Base-by-base conservation (phyloP, 139 green algal species). In the Tetradesmus obliquus region DNA sequence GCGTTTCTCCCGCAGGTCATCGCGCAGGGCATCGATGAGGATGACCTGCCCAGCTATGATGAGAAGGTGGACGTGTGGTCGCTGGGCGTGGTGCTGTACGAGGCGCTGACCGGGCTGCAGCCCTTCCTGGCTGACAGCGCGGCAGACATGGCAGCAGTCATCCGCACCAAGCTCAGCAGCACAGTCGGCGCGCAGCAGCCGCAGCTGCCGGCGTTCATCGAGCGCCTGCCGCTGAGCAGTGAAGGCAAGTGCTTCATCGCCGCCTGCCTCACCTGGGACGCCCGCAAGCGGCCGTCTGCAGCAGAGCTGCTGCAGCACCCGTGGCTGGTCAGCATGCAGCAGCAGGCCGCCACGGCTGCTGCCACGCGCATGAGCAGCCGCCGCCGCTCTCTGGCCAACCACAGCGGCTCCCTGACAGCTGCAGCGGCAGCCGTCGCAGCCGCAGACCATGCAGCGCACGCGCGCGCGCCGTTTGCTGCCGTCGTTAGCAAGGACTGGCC, bases 51-150 rank as follows among this genome's bases (percentile, higher is more conserved):
- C 15, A 87, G 88, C 57, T 96, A 97, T 86, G 87, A 95, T 55
- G 93, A 96, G 62, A 96, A 96, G 88, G 95, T 93, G 3, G 95
- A 97, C 58, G 74, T 97, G 3, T 97, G 93, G 94, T 93, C 74
- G 66, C 5, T 95, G 45, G 95, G 95, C 2, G 93, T 91, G 6
- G 24, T 96, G 1, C 32, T 96, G n/a, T 96, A 93, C 83, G 94
- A 97, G 93, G 89, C 93, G 0, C 86, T 97, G 0, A 96, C 94
- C 0, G 95, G 95, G 82, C 55, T 90, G 60, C 94, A 96, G 88
- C 95, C 95, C 55, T 97, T 96, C 92, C 81, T 95, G 3, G 94
- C 93, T 3, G 95, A 97, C 57, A 88, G 19, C 8, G 85, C 93
- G 6, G 83, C 83, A 13, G 90, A 94, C 19, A 94, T 95, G 91